Percentiles rank a stretch among this genome's conserved stretches.
Conservation (phyloP, 371 early-diverging fungal species). For the Smittium culicis region DNA sequence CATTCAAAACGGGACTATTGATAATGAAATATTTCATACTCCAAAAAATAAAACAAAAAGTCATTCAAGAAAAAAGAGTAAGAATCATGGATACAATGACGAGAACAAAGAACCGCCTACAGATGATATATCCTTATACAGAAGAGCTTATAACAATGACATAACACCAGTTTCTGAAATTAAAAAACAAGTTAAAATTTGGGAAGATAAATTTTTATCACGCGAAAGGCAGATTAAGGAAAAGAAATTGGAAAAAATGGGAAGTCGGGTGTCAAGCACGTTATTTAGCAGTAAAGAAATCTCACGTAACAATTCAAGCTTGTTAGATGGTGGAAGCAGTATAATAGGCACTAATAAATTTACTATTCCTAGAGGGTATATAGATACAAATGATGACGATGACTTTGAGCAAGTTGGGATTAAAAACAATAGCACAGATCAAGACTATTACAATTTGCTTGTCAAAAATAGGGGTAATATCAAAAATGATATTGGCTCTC, state of each 20-base stretch:
- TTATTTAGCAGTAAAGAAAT: neutral
- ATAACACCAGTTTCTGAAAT: constrained; percentile 7
- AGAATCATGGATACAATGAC: neutral
- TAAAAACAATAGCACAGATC: neutral
- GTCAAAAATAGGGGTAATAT: neutral
- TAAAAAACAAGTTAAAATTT: neutral
- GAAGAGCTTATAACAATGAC: constrained; percentile 4
- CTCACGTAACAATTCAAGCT: neutral
- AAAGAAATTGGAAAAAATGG: neutral
- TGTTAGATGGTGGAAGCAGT: no score
- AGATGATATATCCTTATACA: constrained; percentile 2
- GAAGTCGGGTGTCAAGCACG: neutral
- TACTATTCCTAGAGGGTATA: neutral
- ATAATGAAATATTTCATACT: neutral
- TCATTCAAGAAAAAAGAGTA: neutral
- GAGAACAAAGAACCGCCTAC: no score
- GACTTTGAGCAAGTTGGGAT: neutral
- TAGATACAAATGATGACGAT: neutral
- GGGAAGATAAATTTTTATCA: constrained; percentile 5
- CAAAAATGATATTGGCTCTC: neutral
- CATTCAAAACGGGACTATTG: neutral
- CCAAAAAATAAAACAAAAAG: neutral
- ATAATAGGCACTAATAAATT: neutral
- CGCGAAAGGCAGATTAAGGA: neutral
- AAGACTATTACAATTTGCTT: constrained; percentile 1